Conservation (phyloP, 108 stramenopile genomes). For the Cyclotella kingstonii region DNA sequence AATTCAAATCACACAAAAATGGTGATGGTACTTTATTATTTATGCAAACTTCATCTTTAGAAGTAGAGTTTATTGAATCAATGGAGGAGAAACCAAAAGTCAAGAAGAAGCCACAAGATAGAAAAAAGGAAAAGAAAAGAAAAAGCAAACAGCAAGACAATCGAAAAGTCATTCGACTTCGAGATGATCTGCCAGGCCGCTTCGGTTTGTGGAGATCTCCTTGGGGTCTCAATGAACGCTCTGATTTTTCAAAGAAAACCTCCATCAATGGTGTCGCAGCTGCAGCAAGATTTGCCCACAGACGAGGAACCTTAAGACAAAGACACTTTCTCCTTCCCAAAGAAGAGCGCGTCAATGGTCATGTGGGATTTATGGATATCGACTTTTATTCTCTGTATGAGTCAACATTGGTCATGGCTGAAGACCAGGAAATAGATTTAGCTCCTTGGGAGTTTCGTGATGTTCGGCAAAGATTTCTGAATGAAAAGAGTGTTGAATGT, state of each 20-base stretch:
- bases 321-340: constrained; percentile 14
- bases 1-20: not conserved
- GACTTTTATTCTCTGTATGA: constrained; percentile 78
- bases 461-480: constrained; percentile 73
- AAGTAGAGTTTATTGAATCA: constrained; percentile 12
- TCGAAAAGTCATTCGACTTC: not conserved
- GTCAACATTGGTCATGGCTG: constrained; percentile 37
- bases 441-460: constrained; percentile 77
- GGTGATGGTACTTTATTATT: constrained; percentile 5
- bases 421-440: constrained; percentile 47
- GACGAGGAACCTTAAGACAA: constrained; percentile 7
- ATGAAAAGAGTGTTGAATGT: constrained; percentile 71
- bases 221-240: constrained; percentile 7
- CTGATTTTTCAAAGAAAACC: not conserved
- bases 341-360: constrained; percentile 49
- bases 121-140: constrained; percentile 1
- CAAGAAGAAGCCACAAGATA: constrained; percentile 2
- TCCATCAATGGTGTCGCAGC: constrained; percentile 20
- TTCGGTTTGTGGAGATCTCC: constrained; percentile 41
- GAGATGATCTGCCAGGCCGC: constrained; percentile 17
- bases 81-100: constrained; percentile 4
- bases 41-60: constrained; percentile 12
- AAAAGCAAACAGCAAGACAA: not conserved
- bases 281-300: constrained; percentile 12
- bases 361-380: constrained; percentile 62